Evolutionary conservation across 345 rosid genomes (phyloP), one percentile per base, ranked within the genome.

Genomic region (Pugionium cornutum): DNA sequence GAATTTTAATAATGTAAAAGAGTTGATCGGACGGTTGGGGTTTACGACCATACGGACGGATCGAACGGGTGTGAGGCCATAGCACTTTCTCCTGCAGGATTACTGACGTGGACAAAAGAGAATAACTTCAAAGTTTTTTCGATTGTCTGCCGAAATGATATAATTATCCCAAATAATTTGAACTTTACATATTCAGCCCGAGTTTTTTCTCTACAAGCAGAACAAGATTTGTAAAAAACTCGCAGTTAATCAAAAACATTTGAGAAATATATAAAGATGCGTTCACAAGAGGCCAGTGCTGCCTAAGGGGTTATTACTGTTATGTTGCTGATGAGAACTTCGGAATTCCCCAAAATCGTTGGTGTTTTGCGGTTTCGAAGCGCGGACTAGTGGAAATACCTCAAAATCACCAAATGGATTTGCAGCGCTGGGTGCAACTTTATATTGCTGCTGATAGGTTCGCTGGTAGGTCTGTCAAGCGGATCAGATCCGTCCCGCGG

Each of bases 231-330:
- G 18, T 18, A 18, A 18, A 18, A 18, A 18, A 18, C 18, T 18
- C 18, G 18, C 18, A 18, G 18, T 18, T 18, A 18, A 18, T 18
- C 18, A 7, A 64, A 41, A 36, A 3, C 9, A 47, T 42, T 46
- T 46, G 53, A 62, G 9, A 30, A 36, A 47, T 50, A 46, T 53
- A 66, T 34, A 32, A 45, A 30, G 25, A 51, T 25, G 43, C 31
- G 44, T 56, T 80, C 78, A 92, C 84, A 89, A 74, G 41, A 83
- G 78, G n/a, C 87, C 82, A 6, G 94, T 69, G 69, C 80, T 78
- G 60, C 95, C 96, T 11, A 92, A 92, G 10, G 98, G 96, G 76
- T 87, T 92, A n/a, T 18, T 18, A 73, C 88, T 92, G 70, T 58
- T 81, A 26, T 80, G 40, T 47, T 81, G 84, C n/a, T 82, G 74